Evolutionary conservation across 495 filamentous ascomycete species (phyloP).

Genomic region (Aspergillus homomorphus): DNA sequence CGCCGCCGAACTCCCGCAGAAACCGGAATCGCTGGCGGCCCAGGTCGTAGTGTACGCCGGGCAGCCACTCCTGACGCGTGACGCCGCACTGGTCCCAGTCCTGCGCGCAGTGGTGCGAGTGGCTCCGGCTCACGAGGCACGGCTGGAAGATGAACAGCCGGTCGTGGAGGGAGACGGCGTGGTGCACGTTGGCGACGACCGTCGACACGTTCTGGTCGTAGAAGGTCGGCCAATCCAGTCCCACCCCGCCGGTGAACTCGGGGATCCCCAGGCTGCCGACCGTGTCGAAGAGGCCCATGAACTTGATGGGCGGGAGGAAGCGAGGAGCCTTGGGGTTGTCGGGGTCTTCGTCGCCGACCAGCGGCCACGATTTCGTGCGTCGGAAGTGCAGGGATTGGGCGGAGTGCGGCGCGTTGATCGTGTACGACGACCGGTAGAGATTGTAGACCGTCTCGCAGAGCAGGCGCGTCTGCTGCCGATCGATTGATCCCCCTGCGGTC

Average conservation of each 20-base stretch:
- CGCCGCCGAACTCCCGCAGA: neutral
- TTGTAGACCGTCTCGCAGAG: neutral
- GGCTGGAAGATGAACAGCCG: neutral
- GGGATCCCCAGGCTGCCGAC: neutral
- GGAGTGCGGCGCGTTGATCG: neutral
- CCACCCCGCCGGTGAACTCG: neutral
- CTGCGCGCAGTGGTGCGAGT: neutral
- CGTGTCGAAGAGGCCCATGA: neutral
- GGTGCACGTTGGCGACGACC: neutral
- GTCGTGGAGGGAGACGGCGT: neutral
- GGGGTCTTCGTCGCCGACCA: neutral
- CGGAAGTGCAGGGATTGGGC: neutral
- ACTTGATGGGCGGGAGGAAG: neutral
- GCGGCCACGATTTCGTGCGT: neutral
- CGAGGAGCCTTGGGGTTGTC: neutral
- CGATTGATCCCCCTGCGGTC: too few species aligned
- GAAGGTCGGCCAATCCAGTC: neutral
- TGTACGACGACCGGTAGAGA: neutral
- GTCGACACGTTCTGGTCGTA: neutral
- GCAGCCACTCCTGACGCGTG: neutral
- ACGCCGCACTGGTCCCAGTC: neutral
- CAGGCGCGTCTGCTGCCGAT: neutral
- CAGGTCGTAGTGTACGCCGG: neutral
- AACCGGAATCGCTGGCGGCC: neutral
- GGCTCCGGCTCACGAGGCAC: neutral